Evolutionary conservation across 768 basidiomycete species (phyloP).

Genomic region (Boletus insuetus): DNA sequence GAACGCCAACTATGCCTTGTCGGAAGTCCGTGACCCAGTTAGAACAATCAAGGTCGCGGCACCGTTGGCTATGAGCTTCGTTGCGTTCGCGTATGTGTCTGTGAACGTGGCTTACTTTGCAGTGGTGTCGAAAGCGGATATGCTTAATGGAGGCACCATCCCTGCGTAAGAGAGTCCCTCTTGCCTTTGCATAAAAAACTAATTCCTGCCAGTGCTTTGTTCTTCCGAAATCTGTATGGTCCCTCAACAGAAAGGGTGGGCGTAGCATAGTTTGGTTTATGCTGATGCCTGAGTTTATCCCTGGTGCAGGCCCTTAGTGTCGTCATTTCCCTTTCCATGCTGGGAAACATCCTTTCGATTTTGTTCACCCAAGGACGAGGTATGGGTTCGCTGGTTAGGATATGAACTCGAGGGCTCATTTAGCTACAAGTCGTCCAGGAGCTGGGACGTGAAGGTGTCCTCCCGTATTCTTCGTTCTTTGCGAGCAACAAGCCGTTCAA

Average conservation of each 20-base stretch:
- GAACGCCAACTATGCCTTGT: conserved; percentile 72
- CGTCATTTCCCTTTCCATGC: conserved; percentile 60
- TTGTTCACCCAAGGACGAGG: conserved; percentile 69
- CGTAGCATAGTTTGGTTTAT: conserved; percentile 1
- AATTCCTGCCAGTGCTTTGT: conserved; percentile 48
- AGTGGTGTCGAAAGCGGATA: conserved; percentile 68
- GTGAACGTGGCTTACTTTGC: conserved; percentile 75
- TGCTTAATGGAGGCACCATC: conserved; percentile 57
- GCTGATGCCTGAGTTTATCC: background rate
- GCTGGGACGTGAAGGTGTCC: conserved; percentile 66
- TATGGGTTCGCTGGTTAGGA: conserved; percentile 24
- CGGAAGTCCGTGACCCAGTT: conserved; percentile 68
- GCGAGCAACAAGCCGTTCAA: conserved; percentile 70
- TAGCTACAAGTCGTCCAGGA: conserved; percentile 61
- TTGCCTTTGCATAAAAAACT: background rate
- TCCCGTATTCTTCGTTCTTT: conserved; percentile 65
- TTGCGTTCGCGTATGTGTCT: conserved; percentile 57
- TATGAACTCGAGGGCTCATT: conserved; percentile 2
- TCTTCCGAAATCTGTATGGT: conserved; percentile 74
- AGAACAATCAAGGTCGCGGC: conserved; percentile 69
- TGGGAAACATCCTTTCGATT: conserved; percentile 62
- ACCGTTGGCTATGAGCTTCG: conserved; percentile 58
- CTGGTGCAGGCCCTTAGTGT: conserved; percentile 50
- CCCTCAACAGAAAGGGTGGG: conserved; percentile 54
- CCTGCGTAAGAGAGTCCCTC: conserved; percentile 51